Conservation (phyloP, 805 yeast species). For the Schwanniomyces polymorphus region DNA sequence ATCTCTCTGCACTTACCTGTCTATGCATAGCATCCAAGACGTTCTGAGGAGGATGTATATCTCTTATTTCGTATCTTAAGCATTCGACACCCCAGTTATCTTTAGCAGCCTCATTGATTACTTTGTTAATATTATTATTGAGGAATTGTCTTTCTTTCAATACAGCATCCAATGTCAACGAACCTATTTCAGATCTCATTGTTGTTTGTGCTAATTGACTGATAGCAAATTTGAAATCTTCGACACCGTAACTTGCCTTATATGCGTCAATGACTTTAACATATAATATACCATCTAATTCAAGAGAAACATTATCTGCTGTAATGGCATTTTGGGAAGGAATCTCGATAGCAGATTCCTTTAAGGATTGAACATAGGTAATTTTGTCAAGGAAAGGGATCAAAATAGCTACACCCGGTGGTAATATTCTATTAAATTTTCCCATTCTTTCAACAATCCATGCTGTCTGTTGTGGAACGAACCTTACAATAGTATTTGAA, state of each 20-base stretch:
- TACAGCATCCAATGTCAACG: constrained; percentile 75
- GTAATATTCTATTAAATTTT: constrained; percentile 61
- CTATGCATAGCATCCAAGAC: constrained; percentile 90
- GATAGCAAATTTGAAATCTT: constrained; percentile 83
- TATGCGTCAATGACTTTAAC: constrained; percentile 78
- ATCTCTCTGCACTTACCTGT: constrained; percentile 84
- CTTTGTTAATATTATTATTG: constrained; percentile 71
- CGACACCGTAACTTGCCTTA: constrained; percentile 86
- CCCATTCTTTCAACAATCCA: constrained; percentile 94
- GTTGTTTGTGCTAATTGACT: constrained; percentile 87
- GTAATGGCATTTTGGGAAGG: constrained; percentile 86
- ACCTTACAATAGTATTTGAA: constrained; percentile 70
- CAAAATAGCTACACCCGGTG: constrained; percentile 76
- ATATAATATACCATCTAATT: constrained; percentile 81
- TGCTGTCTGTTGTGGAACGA: constrained; percentile 89
- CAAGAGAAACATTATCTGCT: constrained; percentile 80
- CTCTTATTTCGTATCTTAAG: constrained; percentile 82
- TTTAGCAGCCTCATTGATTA: constrained; percentile 78
- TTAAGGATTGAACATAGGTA: constrained; percentile 77
- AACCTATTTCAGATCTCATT: constrained; percentile 88
- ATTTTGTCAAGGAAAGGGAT: constrained; percentile 74
- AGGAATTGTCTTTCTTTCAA: constrained; percentile 72
- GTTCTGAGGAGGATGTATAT: constrained; percentile 82
- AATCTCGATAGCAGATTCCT: constrained; percentile 83
- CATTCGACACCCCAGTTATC: constrained; percentile 84